Evolutionary conservation across 495 filamentous ascomycete genomes (phyloP).

Genomic region (Xylaria sp.): DNA sequence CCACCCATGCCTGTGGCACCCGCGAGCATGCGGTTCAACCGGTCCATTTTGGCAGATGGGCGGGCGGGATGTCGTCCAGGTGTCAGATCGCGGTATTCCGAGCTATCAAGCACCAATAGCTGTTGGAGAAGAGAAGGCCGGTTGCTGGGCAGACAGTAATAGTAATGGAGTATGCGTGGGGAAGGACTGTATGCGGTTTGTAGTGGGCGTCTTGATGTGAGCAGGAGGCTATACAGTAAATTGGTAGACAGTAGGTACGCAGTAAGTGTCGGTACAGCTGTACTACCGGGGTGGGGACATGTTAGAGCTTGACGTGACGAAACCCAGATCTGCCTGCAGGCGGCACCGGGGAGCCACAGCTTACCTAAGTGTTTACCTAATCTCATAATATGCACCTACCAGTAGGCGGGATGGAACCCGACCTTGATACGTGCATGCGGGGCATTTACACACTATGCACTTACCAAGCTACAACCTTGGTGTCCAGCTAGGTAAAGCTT

Average conservation of each 20-base stretch:
- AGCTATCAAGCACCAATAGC: neutral
- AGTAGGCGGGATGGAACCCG: neutral
- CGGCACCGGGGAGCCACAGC: neutral
- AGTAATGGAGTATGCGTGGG: neutral
- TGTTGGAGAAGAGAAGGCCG: neutral
- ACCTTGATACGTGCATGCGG: neutral
- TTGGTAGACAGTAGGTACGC: neutral
- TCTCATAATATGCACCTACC: neutral
- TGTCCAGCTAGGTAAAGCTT: no score
- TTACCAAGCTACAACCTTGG: conserved; percentile 5
- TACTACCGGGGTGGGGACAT: neutral
- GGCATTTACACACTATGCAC: conserved; percentile 1
- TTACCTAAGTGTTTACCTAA: neutral
- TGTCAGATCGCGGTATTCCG: neutral
- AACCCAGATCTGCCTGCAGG: conserved; percentile 28
- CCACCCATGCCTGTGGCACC: conserved; percentile 79
- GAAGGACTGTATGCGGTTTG: neutral
- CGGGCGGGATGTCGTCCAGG: conserved; percentile 5
- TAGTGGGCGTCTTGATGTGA: neutral
- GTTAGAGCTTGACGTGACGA: conserved; percentile 26
- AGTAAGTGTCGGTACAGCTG: conserved; percentile 12
- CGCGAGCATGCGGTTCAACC: conserved; percentile 82
- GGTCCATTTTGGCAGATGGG: conserved; percentile 69
- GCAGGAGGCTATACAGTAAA: neutral
- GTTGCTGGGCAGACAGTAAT: neutral